Evolutionary conservation across 2,329 filamentous ascomycete genomes (phyloP), one percentile per base, ranked within the genome.

Genomic region (Beauveria scarabaeidicola): DNA sequence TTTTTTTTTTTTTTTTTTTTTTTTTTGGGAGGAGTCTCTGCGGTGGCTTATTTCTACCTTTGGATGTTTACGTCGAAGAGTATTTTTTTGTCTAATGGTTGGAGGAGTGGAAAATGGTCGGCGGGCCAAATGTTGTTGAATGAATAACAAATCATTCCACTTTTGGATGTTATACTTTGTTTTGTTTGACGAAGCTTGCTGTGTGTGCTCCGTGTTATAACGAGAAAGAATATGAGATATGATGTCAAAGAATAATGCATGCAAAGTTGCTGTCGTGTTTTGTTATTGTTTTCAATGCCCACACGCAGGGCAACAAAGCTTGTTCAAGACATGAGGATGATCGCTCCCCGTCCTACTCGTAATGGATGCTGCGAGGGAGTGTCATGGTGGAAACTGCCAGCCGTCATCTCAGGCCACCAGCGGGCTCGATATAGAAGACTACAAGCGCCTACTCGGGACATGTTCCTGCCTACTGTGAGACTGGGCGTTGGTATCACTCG

Each of bases 21-120:
- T 56, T 13, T 59, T 25, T 53, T 38, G 41, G 51, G 21, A 53
- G 51, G 58, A 38, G 46, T 54, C 36, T 48, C 4, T 43, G 6
- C 25, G 50, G 50, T 17, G 58, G 47, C n/a, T 38, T 13, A 15
- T 55, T 55, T 56, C 32, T 52, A 32, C 36, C 44, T 60, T 56
- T 52, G 38, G 15, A 52, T 60, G 38, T 59, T 21, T 51, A 56
- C 56, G 46, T 56, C 46, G 51, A 38, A 43, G n/a, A 56, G 3
- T 51, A 60, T 58, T 52, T 51, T 51, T 50, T 56, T 60, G 52
- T 60, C 36, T 60, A 60, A 60, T 60, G 44, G 52, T 43, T 53
- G 52, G 46, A 43, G 58, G 25, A 38, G 46, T 48, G 25, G 21
- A 36, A 25, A 43, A 38, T 38, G 44, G 58, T 27, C 29, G 1